Evolutionary conservation across 2,329 filamentous ascomycete species (phyloP).

Genomic region (Ascochyta clinopodiicola): DNA sequence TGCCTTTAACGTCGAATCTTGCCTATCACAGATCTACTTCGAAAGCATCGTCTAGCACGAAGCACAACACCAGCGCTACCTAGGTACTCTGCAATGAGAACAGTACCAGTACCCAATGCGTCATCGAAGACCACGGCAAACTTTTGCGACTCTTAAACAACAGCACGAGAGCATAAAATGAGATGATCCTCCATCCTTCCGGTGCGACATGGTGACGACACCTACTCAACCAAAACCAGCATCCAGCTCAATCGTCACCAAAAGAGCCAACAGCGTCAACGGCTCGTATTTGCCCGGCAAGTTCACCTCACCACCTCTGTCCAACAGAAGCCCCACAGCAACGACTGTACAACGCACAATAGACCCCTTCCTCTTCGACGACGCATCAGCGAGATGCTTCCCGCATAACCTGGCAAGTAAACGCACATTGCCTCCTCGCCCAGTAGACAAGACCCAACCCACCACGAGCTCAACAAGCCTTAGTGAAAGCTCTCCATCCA

Average conservation of each 20-base stretch:
- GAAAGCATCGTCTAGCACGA: too few species aligned
- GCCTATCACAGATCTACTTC: background rate
- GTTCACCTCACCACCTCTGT: background rate
- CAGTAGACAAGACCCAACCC: background rate
- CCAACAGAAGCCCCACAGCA: background rate
- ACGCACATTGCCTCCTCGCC: background rate
- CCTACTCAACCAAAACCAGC: background rate
- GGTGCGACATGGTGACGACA: too few species aligned
- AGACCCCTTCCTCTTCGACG: background rate
- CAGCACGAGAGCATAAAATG: too few species aligned
- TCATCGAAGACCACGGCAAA: too few species aligned
- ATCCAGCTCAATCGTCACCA: background rate
- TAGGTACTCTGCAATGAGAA: too few species aligned
- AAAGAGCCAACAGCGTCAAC: background rate
- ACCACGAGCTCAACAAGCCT: background rate
- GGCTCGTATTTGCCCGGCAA: background rate
- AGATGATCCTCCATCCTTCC: too few species aligned
- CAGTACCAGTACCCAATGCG: too few species aligned
- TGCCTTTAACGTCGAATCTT: background rate
- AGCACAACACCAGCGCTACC: too few species aligned
- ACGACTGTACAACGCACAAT: background rate
- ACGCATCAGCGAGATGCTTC: background rate
- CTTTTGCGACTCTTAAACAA: too few species aligned
- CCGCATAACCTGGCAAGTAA: background rate
- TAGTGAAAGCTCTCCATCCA: background rate